phyloP scores from a whole-genome alignment of 1,284 basidiomycete genomes.

The Apiotrichum domesticum region DNA sequence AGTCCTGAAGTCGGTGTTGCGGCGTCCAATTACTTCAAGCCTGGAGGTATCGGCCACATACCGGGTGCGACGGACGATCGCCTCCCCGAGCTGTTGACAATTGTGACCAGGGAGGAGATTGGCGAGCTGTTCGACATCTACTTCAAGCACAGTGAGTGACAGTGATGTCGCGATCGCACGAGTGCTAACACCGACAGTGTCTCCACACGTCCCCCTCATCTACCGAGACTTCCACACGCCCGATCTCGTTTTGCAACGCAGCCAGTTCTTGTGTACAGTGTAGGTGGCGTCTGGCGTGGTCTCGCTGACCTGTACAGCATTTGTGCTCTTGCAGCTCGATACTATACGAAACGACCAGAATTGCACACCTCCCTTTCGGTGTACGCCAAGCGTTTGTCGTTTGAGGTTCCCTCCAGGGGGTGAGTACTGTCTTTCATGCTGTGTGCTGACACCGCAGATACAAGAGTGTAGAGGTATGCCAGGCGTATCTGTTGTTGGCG shows the following conservation, averaged over 20 bases:
- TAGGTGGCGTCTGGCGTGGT: constrained; percentile 48
- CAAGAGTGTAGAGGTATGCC: constrained; percentile 93
- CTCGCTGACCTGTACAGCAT: constrained; percentile 45
- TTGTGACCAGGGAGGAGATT: constrained; percentile 75
- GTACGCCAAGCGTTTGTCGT: constrained; percentile 84
- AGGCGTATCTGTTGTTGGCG: constrained; percentile 75
- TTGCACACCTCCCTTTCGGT: constrained; percentile 74
- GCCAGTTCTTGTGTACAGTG: constrained; percentile 89
- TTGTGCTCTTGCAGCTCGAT: constrained; percentile 87
- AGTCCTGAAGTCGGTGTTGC: constrained; percentile 55
- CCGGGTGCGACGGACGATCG: constrained; percentile 13
- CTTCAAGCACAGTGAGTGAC: constrained; percentile 47
- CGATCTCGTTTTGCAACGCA: constrained; percentile 80
- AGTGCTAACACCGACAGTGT: constrained; percentile 21
- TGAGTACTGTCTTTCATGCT: background rate
- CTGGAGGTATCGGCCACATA: constrained; percentile 54
- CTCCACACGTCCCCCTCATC: constrained; percentile 52
- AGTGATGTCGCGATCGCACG: background rate
- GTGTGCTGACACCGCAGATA: constrained; percentile 48
- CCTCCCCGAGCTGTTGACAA: constrained; percentile 75
- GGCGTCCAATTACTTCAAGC: constrained; percentile 88
- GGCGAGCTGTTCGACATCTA: constrained; percentile 87
- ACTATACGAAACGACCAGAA: constrained; percentile 76
- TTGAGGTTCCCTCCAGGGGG: constrained; percentile 64
- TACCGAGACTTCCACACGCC: constrained; percentile 86